A percentile compares a stretch with the other conserved stretches of the same genome.
These are phyloP conservation scores for Marasmius sp. DNA, from an alignment of 1,284 basidiomycete species.

Conservation along the genomic window DNA sequence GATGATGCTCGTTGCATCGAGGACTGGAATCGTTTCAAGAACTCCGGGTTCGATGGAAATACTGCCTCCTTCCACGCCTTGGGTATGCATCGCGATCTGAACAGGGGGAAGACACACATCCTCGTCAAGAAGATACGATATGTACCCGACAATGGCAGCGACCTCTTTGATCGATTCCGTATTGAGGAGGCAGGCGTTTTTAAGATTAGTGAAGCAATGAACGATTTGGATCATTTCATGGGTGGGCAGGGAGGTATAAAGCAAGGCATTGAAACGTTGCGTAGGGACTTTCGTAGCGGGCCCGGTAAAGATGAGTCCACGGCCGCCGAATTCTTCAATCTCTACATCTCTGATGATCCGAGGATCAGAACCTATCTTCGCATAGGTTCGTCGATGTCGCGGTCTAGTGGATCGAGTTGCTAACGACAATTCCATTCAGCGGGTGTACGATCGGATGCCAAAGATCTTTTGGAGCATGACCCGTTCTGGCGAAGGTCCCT, in stretches of 20 bases:
- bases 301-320: no score
- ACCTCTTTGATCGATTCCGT: neutral
- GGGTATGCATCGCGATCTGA: neutral
- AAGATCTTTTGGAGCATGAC: no score
- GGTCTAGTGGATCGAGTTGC: no score
- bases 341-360: neutral
- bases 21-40: neutral
- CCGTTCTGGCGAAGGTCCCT: no score
- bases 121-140: neutral
- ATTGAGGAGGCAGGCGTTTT: neutral
- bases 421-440: no score
- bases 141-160: neutral
- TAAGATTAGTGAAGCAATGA: neutral
- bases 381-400: neutral
- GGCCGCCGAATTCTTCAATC: neutral
- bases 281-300: no score
- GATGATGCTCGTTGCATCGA: neutral
- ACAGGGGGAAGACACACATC: neutral
- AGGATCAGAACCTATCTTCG: neutral
- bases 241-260: neutral
- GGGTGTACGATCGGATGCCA: no score
- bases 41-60: neutral
- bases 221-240: neutral
- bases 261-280: no score
- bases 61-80: neutral